Conservation (phyloP, 768 basidiomycete genomes). For the Termitomyces sp. region DNA sequence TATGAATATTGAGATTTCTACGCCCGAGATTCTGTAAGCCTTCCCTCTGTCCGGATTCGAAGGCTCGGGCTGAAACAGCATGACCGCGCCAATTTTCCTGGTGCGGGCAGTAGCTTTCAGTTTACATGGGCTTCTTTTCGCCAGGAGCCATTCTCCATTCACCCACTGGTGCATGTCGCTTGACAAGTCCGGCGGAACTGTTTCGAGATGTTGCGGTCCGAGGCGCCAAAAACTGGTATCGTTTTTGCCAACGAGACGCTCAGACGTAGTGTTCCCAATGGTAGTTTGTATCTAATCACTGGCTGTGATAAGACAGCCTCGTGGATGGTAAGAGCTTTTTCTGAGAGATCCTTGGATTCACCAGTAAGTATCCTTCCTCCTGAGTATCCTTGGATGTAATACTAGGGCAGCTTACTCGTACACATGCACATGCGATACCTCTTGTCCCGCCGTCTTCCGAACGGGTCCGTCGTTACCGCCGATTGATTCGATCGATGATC, state of each 20-base stretch:
- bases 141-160: conserved; percentile 15
- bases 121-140: conserved; percentile 15
- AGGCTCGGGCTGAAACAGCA: not conserved
- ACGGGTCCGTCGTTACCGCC: conserved; percentile 8
- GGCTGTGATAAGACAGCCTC: conserved; percentile 19
- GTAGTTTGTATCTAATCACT: conserved; percentile 20
- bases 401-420: conserved; percentile 11
- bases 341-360: conserved; percentile 8
- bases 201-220: conserved; percentile 10
- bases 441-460: conserved; percentile 12
- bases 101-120: conserved; percentile 6
- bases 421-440: conserved; percentile 13
- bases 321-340: conserved; percentile 17
- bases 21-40: conserved; percentile 11
- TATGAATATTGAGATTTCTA: conserved; percentile 7
- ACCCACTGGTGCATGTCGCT: conserved; percentile 12
- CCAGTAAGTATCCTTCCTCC: conserved; percentile 5
- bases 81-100: conserved; percentile 4
- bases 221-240: conserved; percentile 15
- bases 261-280: conserved; percentile 15
- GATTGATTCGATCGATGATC: conserved; percentile 7
- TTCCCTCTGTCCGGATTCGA: not conserved
- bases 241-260: conserved; percentile 12
- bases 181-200: conserved; percentile 10
- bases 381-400: conserved; percentile 6